Evolutionary conservation across 2,329 filamentous ascomycete species (phyloP), one percentile per base, ranked within the genome.

Genomic region (Alternaria sp.): DNA sequence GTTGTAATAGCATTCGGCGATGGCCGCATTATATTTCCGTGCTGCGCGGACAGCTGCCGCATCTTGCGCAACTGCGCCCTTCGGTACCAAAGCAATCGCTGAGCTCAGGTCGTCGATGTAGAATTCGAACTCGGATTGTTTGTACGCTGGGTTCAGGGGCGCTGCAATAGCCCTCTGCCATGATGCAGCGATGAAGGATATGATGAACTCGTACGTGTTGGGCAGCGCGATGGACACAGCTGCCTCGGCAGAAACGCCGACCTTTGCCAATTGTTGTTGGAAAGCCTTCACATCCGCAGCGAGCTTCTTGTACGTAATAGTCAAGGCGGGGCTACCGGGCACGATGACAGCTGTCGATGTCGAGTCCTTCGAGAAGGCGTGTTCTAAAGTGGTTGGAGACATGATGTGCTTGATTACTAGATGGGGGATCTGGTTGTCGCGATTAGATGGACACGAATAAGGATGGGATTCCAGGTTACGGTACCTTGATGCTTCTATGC

Each of bases 91-190:
- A 31, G 92, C 86, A 58, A 96, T 81, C 33, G 89, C 89, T 5
- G 92, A 94, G 73, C 88, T 91, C 68, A 96, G 83, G 74, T 96
- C 92, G 65, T 93, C 89, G 71, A 96, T 94, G 78, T 95, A 96
- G 79, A 96, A 96, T 76, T 95, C 92, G 75, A 94, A 95, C 77
- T 96, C 92, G 56, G 88, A 88, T 78, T 95, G 91, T 81, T 93
- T 96, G 82, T 96, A 96, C 42, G 88, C 89, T 39, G 92, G 88
- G 77, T 96, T 96, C 65, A 96, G 81, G n/a, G 92, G 92, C 3
- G 92, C 92, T 7, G 92, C 92, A 67, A 95, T 89, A 29, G 84
- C 90, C 70, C 92, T 86, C 80, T 95, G 92, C 87, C 89, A 92
- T n/a, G 91, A 87, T 17, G 88, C 85, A n/a, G 91, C 92, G 42